Evolutionary conservation across 2,329 filamentous ascomycete species (phyloP), one percentile per base, ranked within the genome.

Genomic region (Sarocladium strictum): DNA sequence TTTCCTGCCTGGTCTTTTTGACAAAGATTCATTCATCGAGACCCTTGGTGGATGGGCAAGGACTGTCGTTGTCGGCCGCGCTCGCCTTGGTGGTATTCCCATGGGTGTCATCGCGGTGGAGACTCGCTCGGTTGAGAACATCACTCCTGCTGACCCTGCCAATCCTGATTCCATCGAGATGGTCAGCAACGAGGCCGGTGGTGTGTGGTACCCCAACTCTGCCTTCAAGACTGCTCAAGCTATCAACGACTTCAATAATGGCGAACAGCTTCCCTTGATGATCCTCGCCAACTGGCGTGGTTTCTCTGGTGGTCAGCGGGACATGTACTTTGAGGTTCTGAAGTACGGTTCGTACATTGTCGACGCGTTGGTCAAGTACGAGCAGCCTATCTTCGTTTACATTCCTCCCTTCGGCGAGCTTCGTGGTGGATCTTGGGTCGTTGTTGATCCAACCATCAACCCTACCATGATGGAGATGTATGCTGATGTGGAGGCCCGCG

Each of bases 281-380:
- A 99, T 99, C 69, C 85, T 99, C 60, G 94, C 94, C 75, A 99
- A 99, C 82, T 99, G 94, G 94, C 87, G 94, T 85, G 94, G 94
- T 79, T 99, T 99, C 90, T 99, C 94, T 62, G 94, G 94, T 78
- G 94, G 94, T 61, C 94, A 99, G 76, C 90, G 93, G 63, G 94
- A 99, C 75, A 99, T 99, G 94, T 99, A 95, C 85, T 97, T 97
- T 77, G 94, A 99, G 76, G 94, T 99, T 15, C 85, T 99, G 73
- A 99, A 99, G 80, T 99, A 99, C 67, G 94, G 94, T 68, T 97
- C 93, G 17, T 97, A 94, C 81, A 99, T 99, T 67, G 94, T 99
- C 63, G 94, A 99, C 67, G 93, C 93, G 54, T 86, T 99, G 49
- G 91, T 96, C 79, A 96, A 97, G 76, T 99, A 90, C 69, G 90